Conservation (phyloP, 192 early-diverging fungal species). For the Mortierella hygrophila region DNA sequence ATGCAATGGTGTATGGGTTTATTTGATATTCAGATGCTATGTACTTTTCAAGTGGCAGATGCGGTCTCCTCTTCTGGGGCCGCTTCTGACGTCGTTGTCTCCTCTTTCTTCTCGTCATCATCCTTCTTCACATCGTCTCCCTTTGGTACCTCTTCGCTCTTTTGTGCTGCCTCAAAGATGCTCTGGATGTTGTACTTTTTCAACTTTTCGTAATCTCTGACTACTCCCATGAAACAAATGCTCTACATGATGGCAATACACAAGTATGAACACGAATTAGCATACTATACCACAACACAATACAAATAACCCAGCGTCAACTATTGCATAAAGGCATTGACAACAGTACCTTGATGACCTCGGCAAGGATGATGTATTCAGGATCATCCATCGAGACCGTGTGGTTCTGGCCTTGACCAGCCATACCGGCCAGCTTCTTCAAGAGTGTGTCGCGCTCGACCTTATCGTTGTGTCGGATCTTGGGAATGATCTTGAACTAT, state of each 20-base stretch:
- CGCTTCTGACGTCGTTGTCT: not conserved
- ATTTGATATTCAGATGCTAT: not conserved
- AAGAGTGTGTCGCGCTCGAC: constrained; percentile 64
- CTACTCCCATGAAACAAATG: constrained; percentile 70
- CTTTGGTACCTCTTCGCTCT: constrained; percentile 2
- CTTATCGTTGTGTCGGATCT: constrained; percentile 70
- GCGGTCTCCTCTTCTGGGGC: not conserved
- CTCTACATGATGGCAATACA: constrained; percentile 37
- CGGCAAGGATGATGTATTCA: constrained; percentile 65
- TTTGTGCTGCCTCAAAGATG: constrained; percentile 57
- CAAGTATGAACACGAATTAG: no score
- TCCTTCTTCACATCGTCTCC: no score
- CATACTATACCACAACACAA: no score
- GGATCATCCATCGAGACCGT: constrained; percentile 68
- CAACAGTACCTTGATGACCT: constrained; percentile 67
- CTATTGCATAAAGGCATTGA: no score
- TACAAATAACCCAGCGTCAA: no score
- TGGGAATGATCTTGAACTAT: constrained; percentile 69
- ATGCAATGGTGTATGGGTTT: not conserved
- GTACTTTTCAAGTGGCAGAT: not conserved
- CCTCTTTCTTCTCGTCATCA: not conserved
- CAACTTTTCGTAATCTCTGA: constrained; percentile 66
- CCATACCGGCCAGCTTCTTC: constrained; percentile 59
- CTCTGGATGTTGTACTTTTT: constrained; percentile 71
- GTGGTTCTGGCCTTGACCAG: constrained; percentile 60